These are phyloP conservation scores for Erythrobasidium hasegawianum DNA, from an alignment of 1,284 basidiomycete species.

Conservation along the genomic window DNA sequence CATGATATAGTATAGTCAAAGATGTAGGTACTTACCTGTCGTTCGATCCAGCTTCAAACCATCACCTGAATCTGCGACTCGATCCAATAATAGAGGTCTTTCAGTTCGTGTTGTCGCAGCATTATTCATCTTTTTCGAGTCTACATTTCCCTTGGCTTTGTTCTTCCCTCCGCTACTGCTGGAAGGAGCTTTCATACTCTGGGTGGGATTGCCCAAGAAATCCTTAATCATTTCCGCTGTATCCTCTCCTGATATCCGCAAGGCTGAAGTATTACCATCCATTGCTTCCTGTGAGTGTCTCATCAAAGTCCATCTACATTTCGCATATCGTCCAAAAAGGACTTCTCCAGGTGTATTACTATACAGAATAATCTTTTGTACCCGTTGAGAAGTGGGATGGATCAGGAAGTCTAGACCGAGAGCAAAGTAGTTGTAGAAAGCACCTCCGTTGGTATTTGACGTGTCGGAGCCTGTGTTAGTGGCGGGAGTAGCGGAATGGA, in stretches of 20 bases:
- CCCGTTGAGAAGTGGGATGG: constrained; percentile 33
- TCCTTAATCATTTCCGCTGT: background rate
- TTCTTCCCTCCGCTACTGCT: background rate
- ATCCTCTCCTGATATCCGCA: no score
- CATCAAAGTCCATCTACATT: constrained; percentile 41
- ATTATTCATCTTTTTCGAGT: background rate
- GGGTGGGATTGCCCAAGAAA: background rate
- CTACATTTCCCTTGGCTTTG: background rate
- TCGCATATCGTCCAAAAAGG: constrained; percentile 43
- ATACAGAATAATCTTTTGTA: constrained; percentile 44
- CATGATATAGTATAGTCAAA: background rate
- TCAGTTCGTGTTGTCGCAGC: constrained; percentile 12
- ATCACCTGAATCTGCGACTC: constrained; percentile 39
- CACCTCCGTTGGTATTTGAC: constrained; percentile 30
- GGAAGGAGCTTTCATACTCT: background rate
- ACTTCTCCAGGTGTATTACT: constrained; percentile 46
- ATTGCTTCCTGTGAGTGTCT: background rate
- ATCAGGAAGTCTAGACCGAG: constrained; percentile 45
- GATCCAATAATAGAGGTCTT: constrained; percentile 43
- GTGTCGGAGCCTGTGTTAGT: no score
- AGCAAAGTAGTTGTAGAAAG: constrained; percentile 46
- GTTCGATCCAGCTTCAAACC: constrained; percentile 37
- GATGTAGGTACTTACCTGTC: constrained; percentile 37
- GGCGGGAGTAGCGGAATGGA: background rate
- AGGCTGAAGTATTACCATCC: no score